A percentile compares a stretch with the other conserved stretches of the same genome.
Evolutionary conservation across 495 filamentous ascomycete species (phyloP).

Genomic region (Xylaria cubensis): DNA sequence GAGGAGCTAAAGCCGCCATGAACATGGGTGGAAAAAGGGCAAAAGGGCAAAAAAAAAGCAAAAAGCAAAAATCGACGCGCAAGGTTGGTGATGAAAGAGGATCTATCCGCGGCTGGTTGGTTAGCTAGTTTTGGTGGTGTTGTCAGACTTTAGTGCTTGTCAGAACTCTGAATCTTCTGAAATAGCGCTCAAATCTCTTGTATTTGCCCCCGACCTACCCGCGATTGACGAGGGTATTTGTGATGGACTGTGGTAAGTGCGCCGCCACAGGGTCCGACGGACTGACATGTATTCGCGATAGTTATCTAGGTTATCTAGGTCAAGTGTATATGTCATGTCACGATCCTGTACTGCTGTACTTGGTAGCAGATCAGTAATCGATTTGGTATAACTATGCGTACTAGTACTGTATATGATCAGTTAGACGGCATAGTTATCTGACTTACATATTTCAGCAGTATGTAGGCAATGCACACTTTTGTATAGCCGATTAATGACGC

Average conservation of each 20-base stretch:
- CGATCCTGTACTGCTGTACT: neutral
- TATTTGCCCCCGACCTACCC: slow-evolving; percentile 16
- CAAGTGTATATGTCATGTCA: neutral
- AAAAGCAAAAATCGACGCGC: slow-evolving; percentile 8
- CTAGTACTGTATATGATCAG: neutral
- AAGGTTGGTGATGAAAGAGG: slow-evolving; percentile 28
- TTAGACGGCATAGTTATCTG: neutral
- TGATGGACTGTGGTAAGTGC: slow-evolving; percentile 8
- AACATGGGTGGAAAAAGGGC: slow-evolving; percentile 5
- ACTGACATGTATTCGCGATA: neutral
- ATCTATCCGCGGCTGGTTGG: slow-evolving; percentile 25
- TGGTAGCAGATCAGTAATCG: neutral
- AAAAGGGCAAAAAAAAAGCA: slow-evolving; percentile 12
- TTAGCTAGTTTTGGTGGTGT: neutral
- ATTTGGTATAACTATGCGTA: neutral
- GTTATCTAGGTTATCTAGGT: no score
- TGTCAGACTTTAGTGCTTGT: slow-evolving; percentile 26
- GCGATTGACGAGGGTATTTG: slow-evolving; percentile 13
- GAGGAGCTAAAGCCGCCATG: neutral
- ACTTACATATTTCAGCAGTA: neutral
- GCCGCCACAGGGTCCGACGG: neutral
- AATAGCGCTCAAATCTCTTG: slow-evolving; percentile 13
- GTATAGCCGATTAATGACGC: slow-evolving; percentile 3
- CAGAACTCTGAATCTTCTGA: slow-evolving; percentile 24
- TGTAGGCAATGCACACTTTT: neutral